Evolutionary conservation across 106 monocot species (phyloP).

Genomic region (Posidonia australis): DNA sequence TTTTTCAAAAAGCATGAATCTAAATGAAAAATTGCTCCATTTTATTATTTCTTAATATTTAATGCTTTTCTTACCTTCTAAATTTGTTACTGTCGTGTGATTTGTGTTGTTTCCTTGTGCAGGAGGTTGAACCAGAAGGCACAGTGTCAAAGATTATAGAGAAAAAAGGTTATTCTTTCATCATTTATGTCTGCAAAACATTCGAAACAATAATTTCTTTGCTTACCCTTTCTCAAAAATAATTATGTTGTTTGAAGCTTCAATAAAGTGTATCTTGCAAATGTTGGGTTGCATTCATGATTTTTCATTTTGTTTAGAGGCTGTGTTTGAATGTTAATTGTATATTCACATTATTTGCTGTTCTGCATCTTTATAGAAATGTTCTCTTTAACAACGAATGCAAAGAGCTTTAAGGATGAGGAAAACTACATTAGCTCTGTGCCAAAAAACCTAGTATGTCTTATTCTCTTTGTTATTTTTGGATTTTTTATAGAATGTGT

Average conservation of each 20-base stretch:
- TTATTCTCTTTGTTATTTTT: neutral
- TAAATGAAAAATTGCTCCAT: neutral
- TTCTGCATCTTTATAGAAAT: conserved; percentile 28
- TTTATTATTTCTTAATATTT: neutral
- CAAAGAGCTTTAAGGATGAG: conserved; percentile 64
- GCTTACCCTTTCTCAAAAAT: neutral
- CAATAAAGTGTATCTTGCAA: neutral
- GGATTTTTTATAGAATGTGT: neutral
- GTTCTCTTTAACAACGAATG: conserved; percentile 47
- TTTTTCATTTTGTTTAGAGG: neutral
- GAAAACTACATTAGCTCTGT: conserved; percentile 81
- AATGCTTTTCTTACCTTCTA: neutral
- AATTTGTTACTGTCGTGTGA: neutral
- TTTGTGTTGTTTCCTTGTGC: conserved; percentile 12
- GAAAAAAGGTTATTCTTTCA: conserved; percentile 44
- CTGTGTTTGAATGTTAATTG: too few relatives aligned
- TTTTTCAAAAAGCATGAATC: neutral
- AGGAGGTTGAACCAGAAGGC: conserved; percentile 30
- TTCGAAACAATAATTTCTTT: too few relatives aligned
- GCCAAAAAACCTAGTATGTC: conserved; percentile 69
- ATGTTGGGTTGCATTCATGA: neutral
- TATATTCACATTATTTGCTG: neutral
- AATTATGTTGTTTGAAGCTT: neutral
- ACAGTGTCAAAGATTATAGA: conserved; percentile 14
- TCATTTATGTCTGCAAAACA: too few relatives aligned